Evolutionary conservation across 768 basidiomycete species (phyloP).

Genomic region (Gloeopeniophorella convolvens): DNA sequence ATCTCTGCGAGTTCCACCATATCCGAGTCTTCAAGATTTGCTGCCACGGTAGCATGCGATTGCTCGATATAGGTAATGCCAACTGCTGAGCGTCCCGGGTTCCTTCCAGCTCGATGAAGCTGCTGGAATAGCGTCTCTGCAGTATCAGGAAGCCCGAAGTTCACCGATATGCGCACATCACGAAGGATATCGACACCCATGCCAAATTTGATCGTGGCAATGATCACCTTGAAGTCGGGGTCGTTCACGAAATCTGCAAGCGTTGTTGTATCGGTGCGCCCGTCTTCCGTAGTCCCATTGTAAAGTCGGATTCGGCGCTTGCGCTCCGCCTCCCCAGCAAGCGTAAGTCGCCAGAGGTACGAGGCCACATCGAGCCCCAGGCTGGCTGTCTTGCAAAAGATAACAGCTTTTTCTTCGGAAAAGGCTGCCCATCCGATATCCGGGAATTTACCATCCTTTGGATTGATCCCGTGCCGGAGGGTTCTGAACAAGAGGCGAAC

Average conservation of each 20-base stretch:
- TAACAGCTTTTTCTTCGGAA: neutral
- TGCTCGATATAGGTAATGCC: slow-evolving; percentile 5
- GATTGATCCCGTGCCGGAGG: neutral
- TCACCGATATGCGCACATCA: neutral
- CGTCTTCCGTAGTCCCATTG: neutral
- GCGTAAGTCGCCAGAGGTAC: neutral
- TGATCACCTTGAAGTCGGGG: neutral
- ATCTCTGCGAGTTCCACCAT: neutral
- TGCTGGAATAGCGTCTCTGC: neutral
- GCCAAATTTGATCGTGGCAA: slow-evolving; percentile 11
- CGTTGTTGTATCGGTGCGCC: neutral
- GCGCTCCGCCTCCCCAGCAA: neutral
- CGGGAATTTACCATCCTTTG: neutral
- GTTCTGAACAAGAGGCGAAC: neutral
- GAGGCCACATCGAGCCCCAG: neutral
- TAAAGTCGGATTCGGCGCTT: neutral
- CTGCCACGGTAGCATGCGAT: neutral
- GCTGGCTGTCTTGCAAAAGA: neutral
- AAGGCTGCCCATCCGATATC: neutral
- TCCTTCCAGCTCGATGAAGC: neutral
- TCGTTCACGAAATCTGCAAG: slow-evolving; percentile 1
- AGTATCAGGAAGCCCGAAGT: slow-evolving; percentile 4
- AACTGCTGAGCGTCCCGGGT: neutral
- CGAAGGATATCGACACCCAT: slow-evolving; percentile 9
- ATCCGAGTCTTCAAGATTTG: neutral